phyloP scores from a whole-genome alignment of 208 protist genomes.

The Wallacemonas rigidus region DNA sequence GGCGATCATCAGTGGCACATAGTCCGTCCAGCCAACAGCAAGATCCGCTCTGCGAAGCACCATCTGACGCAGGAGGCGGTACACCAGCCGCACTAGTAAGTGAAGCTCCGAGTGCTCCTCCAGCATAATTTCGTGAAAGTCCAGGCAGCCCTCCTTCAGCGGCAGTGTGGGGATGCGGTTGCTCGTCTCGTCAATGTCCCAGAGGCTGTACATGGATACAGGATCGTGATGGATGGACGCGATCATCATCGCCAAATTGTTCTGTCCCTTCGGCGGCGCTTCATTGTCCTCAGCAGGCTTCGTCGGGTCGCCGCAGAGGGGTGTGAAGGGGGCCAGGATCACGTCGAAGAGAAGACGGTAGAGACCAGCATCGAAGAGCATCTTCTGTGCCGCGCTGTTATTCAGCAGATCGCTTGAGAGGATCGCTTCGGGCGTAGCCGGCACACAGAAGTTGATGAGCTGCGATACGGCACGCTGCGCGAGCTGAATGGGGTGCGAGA shows the following conservation, averaged over 20 bases:
- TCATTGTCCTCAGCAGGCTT: not conserved
- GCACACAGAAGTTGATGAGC: slow-evolving; percentile 71
- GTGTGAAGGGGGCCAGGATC: slow-evolving; percentile 58
- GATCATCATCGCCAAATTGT: slow-evolving; percentile 6
- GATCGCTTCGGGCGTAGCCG: slow-evolving; percentile 43
- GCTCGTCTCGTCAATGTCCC: slow-evolving; percentile 12
- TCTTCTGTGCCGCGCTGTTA: slow-evolving; percentile 55
- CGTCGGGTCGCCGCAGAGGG: slow-evolving; percentile 23
- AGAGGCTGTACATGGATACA: slow-evolving; percentile 18
- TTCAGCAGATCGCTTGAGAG: slow-evolving; percentile 58
- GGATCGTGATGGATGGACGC: not conserved
- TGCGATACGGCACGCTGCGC: slow-evolving; percentile 52
- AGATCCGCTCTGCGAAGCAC: slow-evolving; percentile 33
- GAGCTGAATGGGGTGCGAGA: slow-evolving; percentile 41
- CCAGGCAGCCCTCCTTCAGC: slow-evolving; percentile 35
- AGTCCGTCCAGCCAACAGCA: slow-evolving; percentile 41
- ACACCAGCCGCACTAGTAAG: slow-evolving; percentile 52
- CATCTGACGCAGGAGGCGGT: slow-evolving; percentile 68
- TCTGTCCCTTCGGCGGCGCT: not conserved
- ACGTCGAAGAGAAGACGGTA: slow-evolving; percentile 78
- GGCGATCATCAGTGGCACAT: slow-evolving; percentile 56
- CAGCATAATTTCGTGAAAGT: slow-evolving; percentile 37
- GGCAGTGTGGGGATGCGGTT: slow-evolving; percentile 27
- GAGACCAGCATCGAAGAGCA: slow-evolving; percentile 70
- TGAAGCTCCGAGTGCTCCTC: slow-evolving; percentile 59